Conservation (phyloP, 2,329 filamentous ascomycete genomes). For the Coleophoma crateriformis region DNA sequence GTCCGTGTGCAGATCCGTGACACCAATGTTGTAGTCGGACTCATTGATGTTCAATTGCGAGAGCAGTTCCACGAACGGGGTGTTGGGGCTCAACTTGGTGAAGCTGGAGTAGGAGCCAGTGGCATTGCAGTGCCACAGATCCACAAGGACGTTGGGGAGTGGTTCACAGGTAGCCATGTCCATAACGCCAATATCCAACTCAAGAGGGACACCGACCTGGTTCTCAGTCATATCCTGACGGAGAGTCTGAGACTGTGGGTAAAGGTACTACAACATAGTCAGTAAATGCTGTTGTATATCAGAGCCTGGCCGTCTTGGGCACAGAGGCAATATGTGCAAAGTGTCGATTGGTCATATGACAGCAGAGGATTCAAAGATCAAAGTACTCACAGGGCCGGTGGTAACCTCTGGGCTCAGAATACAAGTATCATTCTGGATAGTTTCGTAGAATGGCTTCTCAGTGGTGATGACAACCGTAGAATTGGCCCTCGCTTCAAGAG, state of each 20-base stretch:
- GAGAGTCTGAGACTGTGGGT: conserved; percentile 8
- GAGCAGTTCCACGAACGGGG: neutral
- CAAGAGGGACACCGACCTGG: conserved; percentile 27
- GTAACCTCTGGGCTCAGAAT: conserved; percentile 45
- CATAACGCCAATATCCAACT: conserved; percentile 28
- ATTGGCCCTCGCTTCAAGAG: conserved; percentile 8
- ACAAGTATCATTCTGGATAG: conserved; percentile 32
- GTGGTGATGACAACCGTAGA: conserved; percentile 14
- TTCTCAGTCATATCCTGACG: conserved; percentile 31
- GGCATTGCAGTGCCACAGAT: neutral
- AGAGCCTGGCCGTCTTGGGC: too few relatives aligned
- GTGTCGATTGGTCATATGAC: too few relatives aligned
- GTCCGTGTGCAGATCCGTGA: neutral
- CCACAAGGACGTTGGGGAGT: neutral
- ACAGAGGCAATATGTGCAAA: too few relatives aligned
- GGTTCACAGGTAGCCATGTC: conserved; percentile 18
- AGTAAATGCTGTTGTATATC: too few relatives aligned
- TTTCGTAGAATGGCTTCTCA: conserved; percentile 13
- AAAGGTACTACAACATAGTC: conserved; percentile 31
- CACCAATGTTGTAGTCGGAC: neutral
- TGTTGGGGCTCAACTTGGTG: neutral
- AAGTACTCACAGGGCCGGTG: conserved; percentile 33
- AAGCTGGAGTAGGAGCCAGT: neutral
- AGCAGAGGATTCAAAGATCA: too few relatives aligned
- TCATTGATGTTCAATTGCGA: neutral